Evolutionary conservation across 192 early-diverging fungal genomes (phyloP), one percentile per base, ranked within the genome.

Genomic region (Coemansia sp.): DNA sequence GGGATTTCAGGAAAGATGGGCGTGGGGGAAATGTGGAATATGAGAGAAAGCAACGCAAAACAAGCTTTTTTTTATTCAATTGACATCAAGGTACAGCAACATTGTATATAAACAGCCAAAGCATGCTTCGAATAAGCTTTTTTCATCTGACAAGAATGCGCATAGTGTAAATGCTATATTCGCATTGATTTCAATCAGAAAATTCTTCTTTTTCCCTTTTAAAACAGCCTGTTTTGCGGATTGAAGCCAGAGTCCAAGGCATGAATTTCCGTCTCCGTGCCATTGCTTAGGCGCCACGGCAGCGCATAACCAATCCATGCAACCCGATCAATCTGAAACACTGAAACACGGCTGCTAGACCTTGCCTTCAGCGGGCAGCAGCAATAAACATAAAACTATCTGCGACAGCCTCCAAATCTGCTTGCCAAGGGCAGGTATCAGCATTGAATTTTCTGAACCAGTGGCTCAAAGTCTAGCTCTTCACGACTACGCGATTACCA

Each of bases 311-410:
- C 17, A 3, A 16, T 45, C 42, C 42, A 45, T 45, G 42, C 42
- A 45, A 45, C 42, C 42, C 42, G 42, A 45, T 45, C 42, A 45
- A 45, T 45, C 42, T 45, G 42, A 45, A 45, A 45, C 42, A 45
- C 42, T 45, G 42, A 45, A 16, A 0, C 42, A 45, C 7, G 17
- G 42, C 42, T 3, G 42, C 14, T 12, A 45, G 22, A 25, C 22
- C 22, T 25, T 25, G 22, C 22, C 22, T 25, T 25, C 22, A 25
- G 22, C 22, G 22, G 22, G 22, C 22, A 1, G 22, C 22, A 45
- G 7, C 36, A 38, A 38, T 8, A 38, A 38, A 38, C 10, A 38
- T 8, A 38, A 38, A 38, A 11, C 36, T 0, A 38, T 5, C 36
- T 11, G 10, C 36, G 36, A 38, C 36, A 38, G 10, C 36, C 36